A percentile compares a stretch with the other conserved stretches of the same genome.
Evolutionary conservation across 2,329 filamentous ascomycete genomes (phyloP).

Genomic region (Chaetoscypha palmicola): DNA sequence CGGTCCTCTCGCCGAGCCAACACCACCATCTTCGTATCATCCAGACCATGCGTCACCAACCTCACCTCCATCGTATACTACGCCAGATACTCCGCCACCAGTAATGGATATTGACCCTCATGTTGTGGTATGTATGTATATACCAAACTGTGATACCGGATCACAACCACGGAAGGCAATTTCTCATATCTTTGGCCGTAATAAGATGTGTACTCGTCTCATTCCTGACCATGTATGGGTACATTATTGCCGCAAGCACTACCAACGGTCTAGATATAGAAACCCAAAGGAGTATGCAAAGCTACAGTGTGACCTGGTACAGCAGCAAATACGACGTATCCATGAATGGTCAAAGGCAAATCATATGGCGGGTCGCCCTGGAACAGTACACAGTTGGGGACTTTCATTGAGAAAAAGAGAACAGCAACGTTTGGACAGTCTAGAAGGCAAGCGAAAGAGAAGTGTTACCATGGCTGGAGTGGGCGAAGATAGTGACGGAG

Average conservation of each 20-base stretch:
- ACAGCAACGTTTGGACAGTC: conserved; percentile 46
- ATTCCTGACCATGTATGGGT: conserved; percentile 68
- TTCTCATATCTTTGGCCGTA: conserved; percentile 75
- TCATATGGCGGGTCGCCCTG: conserved; percentile 30
- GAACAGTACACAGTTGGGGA: conserved; percentile 52
- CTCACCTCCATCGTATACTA: conserved; percentile 6
- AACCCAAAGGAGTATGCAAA: conserved; percentile 53
- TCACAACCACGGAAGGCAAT: conserved; percentile 66
- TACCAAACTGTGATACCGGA: conserved; percentile 50
- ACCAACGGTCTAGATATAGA: conserved; percentile 69
- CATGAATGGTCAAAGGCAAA: conserved; percentile 55
- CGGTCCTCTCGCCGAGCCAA: conserved; percentile 21
- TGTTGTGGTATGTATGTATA: conserved; percentile 43
- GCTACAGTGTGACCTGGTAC: conserved; percentile 57
- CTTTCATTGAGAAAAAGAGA: conserved; percentile 59
- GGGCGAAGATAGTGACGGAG: conserved; percentile 23
- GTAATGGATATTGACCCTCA: conserved; percentile 12
- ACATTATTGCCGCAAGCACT: conserved; percentile 73
- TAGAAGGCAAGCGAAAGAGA: conserved; percentile 26
- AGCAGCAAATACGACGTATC: conserved; percentile 54
- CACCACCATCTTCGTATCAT: conserved; percentile 26
- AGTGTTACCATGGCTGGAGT: conserved; percentile 20
- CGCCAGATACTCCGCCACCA: conserved; percentile 22
- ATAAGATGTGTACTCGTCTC: conserved; percentile 67
- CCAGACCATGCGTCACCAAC: conserved; percentile 21